Evolutionary conservation across 768 basidiomycete genomes (phyloP), one percentile per base, ranked within the genome.

Genomic region (Dioszegia hungarica): DNA sequence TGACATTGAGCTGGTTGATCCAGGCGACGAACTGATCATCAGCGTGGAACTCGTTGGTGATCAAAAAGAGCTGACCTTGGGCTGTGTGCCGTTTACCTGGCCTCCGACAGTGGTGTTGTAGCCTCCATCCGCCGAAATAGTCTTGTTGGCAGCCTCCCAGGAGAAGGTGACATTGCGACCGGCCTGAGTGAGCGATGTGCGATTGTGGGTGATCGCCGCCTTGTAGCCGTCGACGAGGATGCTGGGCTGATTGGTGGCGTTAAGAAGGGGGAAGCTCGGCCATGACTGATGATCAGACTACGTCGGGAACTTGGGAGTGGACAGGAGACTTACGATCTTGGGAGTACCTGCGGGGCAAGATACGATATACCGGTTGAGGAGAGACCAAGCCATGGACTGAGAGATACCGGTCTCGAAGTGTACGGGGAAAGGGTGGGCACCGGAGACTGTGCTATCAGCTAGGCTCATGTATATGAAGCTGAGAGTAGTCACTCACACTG

Each of bases 381-480:
- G 73, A 5, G 84, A 83, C 85, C 84, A 85, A 0, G 80, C 79
- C 82, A 83, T 84, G 8, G 80, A 76, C 66, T 85, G 85, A 2
- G 84, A 82, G 63, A 85, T 82, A 31, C 81, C 82, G 19, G 71
- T 68, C 57, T 80, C 78, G 67, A 84, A 84, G 76, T 77, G 82
- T 45, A 77, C 70, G 37, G 83, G 81, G 81, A 84, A 82, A 0
- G 84, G 83, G n/a, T 81, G 66, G 20, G 71, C 71, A 0, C 83
- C 84, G 49, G 82, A 79, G 44, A 84, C n/a, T n/a, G n/a, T n/a
- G n/a, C n/a, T n/a, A n/a, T n/a, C n/a, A n/a, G n/a, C n/a, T n/a
- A n/a, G n/a, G n/a, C n/a, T n/a, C n/a, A n/a, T n/a, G n/a, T n/a
- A n/a, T n/a, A n/a, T n/a, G n/a, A n/a, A n/a, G n/a, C n/a, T n/a